phyloP scores from a whole-genome alignment of 2,329 filamentous ascomycete species.

The Cercospora canescens region DNA sequence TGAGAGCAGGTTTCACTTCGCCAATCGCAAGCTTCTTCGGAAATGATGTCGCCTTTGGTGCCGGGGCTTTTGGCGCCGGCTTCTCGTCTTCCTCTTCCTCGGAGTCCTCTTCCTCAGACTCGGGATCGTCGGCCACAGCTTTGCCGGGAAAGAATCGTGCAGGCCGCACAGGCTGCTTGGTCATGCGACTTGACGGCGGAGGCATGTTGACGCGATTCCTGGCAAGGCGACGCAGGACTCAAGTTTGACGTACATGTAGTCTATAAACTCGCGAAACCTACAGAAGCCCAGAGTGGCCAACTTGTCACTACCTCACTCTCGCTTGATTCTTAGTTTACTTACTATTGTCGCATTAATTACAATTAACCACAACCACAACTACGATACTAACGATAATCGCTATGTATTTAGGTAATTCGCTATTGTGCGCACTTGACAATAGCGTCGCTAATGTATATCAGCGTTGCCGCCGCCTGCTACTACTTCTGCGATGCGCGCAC shows the following conservation, averaged over 20 bases:
- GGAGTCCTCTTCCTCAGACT: slow-evolving; percentile 45
- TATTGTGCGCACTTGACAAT: too few relatives aligned
- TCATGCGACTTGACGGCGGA: slow-evolving; percentile 76
- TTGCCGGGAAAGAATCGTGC: slow-evolving; percentile 87
- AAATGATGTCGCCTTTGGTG: slow-evolving; percentile 49
- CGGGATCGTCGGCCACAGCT: slow-evolving; percentile 54
- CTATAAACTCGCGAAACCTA: neutral
- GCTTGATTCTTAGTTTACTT: too few relatives aligned
- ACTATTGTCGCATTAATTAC: too few relatives aligned
- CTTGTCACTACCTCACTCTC: too few relatives aligned
- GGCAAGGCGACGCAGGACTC: neutral
- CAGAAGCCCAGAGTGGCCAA: slow-evolving; percentile 14
- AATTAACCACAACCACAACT: too few relatives aligned
- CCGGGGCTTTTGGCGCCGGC: slow-evolving; percentile 39
- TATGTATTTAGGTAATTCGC: too few relatives aligned
- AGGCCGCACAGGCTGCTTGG: slow-evolving; percentile 80
- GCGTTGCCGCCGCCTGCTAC: too few relatives aligned
- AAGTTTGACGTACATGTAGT: neutral
- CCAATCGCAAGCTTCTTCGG: slow-evolving; percentile 44
- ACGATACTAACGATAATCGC: too few relatives aligned
- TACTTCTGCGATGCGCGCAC: too few relatives aligned
- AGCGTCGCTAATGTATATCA: too few relatives aligned
- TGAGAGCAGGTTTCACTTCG: slow-evolving; percentile 31
- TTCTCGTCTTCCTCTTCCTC: slow-evolving; percentile 54
- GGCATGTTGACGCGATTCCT: slow-evolving; percentile 50